Evolutionary conservation across 2,329 filamentous ascomycete species (phyloP).

Genomic region (Mycocentrospora acerina): DNA sequence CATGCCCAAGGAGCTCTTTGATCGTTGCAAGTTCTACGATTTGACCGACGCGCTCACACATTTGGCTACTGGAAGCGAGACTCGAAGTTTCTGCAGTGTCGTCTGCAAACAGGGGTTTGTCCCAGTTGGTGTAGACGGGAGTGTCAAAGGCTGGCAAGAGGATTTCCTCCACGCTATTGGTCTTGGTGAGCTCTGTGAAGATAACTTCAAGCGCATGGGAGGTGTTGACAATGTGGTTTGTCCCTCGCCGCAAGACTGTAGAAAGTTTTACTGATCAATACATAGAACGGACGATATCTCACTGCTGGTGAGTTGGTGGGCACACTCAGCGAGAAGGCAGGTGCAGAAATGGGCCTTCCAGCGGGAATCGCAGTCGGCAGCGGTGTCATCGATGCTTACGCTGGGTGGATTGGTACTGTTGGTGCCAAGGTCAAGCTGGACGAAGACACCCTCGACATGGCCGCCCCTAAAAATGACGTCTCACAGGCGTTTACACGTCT

Average conservation of each 20-base stretch:
- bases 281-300: conserved; percentile 88
- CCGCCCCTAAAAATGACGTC: conserved; percentile 77
- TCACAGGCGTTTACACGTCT: conserved; percentile 89
- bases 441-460: conserved; percentile 66
- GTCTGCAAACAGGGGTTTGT: conserved; percentile 98
- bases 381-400: conserved; percentile 97
- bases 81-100: conserved; percentile 89
- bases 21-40: conserved; percentile 95
- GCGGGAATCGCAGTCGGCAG: conserved; percentile 90
- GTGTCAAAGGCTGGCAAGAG: conserved; percentile 96
- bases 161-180: conserved; percentile 89
- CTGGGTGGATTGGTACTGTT: conserved; percentile 98
- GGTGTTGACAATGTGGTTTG: conserved; percentile 93
- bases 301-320: conserved; percentile 93
- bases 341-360: conserved; percentile 77
- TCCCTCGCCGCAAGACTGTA: conserved; percentile 26
- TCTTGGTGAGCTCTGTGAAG: conserved; percentile 76
- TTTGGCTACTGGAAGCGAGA: conserved; percentile 88
- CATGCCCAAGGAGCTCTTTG: conserved; percentile 90
- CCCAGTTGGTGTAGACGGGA: conserved; percentile 94
- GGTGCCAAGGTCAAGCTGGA: conserved; percentile 86
- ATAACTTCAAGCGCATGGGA: conserved; percentile 90
- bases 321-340: conserved; percentile 79
- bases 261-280: conserved; percentile 32
- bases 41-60: conserved; percentile 90